Evolutionary conservation across 768 basidiomycete species (phyloP), one percentile per base, ranked within the genome.

Genomic region (Ramaria sp.): DNA sequence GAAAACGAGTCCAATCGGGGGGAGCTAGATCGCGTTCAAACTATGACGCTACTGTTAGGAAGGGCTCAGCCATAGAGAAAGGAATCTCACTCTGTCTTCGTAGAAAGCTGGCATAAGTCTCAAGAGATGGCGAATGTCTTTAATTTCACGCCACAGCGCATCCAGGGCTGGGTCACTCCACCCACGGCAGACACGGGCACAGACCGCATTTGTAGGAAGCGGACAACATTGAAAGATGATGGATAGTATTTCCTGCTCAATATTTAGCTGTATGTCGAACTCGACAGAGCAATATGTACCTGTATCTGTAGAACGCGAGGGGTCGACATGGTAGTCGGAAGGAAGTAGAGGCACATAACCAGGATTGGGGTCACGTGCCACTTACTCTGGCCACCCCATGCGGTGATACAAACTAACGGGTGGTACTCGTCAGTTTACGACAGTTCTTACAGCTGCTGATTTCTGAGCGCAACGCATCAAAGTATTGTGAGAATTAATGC

Each of bases 91-190:
- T 25, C 56, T 49, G 36, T 38, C 36, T 45, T 59, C 16, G 61
- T 57, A 55, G 48, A 80, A 66, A 0, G 80, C 78, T 10, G 73
- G 72, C 12, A 84, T 70, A 3, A 81, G 57, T 13, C 64, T 60
- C 57, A 83, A 76, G 6, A 84, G 67, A 12, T 66, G 67, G 27
- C 66, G 53, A 1, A 79, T 62, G 56, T 76, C 70, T 50, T 71
- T 65, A 6, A 82, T 73, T 1, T 81, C 73, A 49, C 66, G 70
- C 83, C 83, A 85, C 0, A 83, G 62, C 16, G 67, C 61, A 61
- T 82, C 77, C 52, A 83, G 64, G 1, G 80, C 78, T 24, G 78
- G 65, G 10, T 78, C 73, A 1, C 76, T 78, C 83, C 83, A 85
- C 48, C 57, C 61, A 58, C 73, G 80, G 69, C 77, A 83, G 15